Conservation (phyloP, 2,329 filamentous ascomycete genomes). For the Microascus cirrosus region DNA sequence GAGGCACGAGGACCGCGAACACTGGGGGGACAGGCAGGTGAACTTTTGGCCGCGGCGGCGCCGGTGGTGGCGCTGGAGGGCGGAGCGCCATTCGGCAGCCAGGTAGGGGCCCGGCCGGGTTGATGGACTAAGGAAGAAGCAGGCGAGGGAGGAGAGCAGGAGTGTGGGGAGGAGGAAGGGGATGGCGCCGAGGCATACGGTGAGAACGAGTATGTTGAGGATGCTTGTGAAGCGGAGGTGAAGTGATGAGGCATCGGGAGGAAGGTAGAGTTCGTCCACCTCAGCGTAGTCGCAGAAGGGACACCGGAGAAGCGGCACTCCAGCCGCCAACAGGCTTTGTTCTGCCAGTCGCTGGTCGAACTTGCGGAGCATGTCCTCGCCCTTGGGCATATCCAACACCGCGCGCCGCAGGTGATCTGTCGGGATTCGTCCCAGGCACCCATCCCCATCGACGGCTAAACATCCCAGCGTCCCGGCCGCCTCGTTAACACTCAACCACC, state of each 20-base stretch:
- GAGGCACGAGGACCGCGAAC: conserved; percentile 64
- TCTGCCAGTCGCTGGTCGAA: conserved; percentile 72
- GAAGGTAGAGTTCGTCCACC: conserved; percentile 65
- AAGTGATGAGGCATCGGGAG: conserved; percentile 40
- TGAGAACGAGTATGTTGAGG: conserved; percentile 35
- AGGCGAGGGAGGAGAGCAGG: conserved; percentile 32
- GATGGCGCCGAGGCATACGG: conserved; percentile 40
- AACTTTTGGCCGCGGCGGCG: conserved; percentile 67
- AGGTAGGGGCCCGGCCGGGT: conserved; percentile 28
- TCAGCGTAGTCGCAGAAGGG: conserved; percentile 91
- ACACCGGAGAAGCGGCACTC: conserved; percentile 68
- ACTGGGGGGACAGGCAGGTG: conserved; percentile 59
- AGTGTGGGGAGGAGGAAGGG: conserved; percentile 44
- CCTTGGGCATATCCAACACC: conserved; percentile 57
- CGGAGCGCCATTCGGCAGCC: conserved; percentile 38
- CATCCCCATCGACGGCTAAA: conserved; percentile 59
- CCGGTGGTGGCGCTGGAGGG: conserved; percentile 57
- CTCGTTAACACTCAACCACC: conserved; percentile 67
- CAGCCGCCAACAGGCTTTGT: conserved; percentile 62
- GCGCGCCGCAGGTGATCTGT: conserved; percentile 60
- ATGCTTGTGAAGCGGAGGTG: conserved; percentile 42
- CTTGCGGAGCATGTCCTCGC: conserved; percentile 58
- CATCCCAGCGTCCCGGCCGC: conserved; percentile 68
- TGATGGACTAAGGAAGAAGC: conserved; percentile 29
- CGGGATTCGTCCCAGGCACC: conserved; percentile 67